Conservation (phyloP, 148 eudicot genomes). For the Nepenthes mirabilis region DNA sequence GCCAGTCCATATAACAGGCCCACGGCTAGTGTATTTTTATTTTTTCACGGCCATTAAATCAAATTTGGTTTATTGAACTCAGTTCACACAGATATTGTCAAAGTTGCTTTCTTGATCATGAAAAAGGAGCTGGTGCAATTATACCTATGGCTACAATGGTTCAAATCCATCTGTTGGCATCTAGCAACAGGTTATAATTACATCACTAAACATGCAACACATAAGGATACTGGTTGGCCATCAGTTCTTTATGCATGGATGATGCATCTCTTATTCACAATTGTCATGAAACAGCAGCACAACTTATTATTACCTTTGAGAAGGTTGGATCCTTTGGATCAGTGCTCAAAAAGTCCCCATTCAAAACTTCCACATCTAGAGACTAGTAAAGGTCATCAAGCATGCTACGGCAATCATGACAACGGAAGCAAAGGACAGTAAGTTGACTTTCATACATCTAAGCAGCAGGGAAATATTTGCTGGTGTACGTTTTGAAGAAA, state of each 20-base stretch:
- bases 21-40: too few species aligned
- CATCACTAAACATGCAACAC: neutral
- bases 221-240: neutral
- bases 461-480: too few species aligned
- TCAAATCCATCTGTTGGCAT: too few species aligned
- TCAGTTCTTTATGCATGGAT: too few species aligned
- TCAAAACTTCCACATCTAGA: constrained; percentile 66
- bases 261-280: neutral
- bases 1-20: too few species aligned
- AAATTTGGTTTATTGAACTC: too few species aligned
- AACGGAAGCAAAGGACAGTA: neutral
- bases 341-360: constrained; percentile 64
- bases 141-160: too few species aligned
- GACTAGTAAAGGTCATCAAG: constrained; percentile 38
- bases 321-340: constrained; percentile 48
- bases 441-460: neutral
- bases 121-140: too few species aligned
- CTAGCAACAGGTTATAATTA: neutral
- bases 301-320: constrained; percentile 42
- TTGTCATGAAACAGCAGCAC: neutral
- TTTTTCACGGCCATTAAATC: too few species aligned
- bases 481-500: too few species aligned
- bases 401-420: neutral
- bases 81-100: too few species aligned
- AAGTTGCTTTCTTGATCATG: too few species aligned